Conservation (phyloP, 306 rosid genomes). For the Cicer chorassanicum region DNA sequence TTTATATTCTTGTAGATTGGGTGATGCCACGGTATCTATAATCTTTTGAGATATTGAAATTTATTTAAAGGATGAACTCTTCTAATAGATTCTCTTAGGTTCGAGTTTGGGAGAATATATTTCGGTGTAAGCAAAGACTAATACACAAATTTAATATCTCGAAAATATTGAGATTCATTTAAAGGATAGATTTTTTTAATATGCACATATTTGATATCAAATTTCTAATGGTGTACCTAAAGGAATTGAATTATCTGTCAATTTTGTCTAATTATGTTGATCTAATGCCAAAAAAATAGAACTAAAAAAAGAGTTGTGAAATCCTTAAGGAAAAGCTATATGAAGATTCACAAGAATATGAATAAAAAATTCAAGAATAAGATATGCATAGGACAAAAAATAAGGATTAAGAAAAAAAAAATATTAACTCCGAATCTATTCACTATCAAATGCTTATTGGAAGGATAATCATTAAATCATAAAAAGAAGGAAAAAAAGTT, state of each 20-base stretch:
- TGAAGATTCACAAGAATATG: slow-evolving; percentile 35
- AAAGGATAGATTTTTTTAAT: not conserved
- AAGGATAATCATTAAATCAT: slow-evolving; percentile 3
- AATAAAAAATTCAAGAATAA: slow-evolving; percentile 30
- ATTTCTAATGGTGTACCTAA: not conserved
- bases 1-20: slow-evolving; percentile 16
- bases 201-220: not conserved
- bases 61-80: not conserved
- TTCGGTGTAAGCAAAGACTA: not conserved
- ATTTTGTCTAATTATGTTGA: not conserved
- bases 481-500: not conserved
- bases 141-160: not conserved
- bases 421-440: slow-evolving; percentile 1
- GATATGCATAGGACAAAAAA: not conserved
- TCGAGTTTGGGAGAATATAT: not conserved
- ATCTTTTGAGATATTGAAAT: not conserved
- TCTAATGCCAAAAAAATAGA: not conserved
- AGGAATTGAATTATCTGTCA: not conserved
- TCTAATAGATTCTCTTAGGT: not conserved
- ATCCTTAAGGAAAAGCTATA: slow-evolving; percentile 26
- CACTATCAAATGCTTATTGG: slow-evolving; percentile 9
- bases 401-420: not conserved
- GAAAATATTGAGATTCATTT: not conserved
- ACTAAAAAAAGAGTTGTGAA: slow-evolving; percentile 17
- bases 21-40: not conserved